Evolutionary conservation across 352 stramenopile species (phyloP).

Genomic region (Pythium periplocum): DNA sequence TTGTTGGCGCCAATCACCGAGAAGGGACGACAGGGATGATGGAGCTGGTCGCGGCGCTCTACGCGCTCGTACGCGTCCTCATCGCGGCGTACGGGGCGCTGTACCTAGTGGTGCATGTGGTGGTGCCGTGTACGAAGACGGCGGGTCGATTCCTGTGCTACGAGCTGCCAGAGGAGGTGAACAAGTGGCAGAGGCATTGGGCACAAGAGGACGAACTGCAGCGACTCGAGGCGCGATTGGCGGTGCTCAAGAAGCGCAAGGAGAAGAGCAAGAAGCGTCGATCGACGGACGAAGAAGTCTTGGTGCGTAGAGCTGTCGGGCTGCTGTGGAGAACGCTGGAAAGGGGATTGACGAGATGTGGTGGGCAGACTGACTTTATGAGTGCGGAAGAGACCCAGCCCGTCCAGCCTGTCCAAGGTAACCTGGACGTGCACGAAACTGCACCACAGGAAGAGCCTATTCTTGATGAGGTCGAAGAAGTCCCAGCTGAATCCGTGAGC

Average conservation of each 20-base stretch:
- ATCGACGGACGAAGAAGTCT: neutral
- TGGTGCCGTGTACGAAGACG: conserved; percentile 5
- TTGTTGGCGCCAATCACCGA: conserved; percentile 1
- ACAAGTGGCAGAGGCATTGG: conserved; percentile 7
- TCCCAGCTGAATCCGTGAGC: too few species aligned
- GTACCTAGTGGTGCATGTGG: conserved; percentile 9
- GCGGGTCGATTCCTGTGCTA: conserved; percentile 5
- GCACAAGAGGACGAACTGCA: conserved; percentile 12
- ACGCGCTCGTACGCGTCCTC: conserved; percentile 12
- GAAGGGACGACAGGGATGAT: conserved; percentile 1
- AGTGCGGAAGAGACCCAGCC: too few species aligned
- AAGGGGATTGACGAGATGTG: neutral
- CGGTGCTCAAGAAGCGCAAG: conserved; percentile 9
- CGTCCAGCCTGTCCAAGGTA: too few species aligned
- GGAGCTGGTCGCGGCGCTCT: conserved; percentile 12
- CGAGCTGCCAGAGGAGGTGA: conserved; percentile 6
- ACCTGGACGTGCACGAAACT: too few species aligned
- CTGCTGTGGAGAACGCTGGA: too few species aligned
- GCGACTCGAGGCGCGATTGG: conserved; percentile 6
- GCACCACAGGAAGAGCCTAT: too few species aligned
- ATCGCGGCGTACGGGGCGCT: conserved; percentile 14
- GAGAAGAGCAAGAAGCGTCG: neutral
- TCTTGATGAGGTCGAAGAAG: too few species aligned
- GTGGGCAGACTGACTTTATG: neutral
- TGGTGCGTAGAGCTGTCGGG: too few species aligned